Evolutionary conservation across 2,329 filamentous ascomycete genomes (phyloP), one percentile per base, ranked within the genome.

Genomic region (Alternaria solani): DNA sequence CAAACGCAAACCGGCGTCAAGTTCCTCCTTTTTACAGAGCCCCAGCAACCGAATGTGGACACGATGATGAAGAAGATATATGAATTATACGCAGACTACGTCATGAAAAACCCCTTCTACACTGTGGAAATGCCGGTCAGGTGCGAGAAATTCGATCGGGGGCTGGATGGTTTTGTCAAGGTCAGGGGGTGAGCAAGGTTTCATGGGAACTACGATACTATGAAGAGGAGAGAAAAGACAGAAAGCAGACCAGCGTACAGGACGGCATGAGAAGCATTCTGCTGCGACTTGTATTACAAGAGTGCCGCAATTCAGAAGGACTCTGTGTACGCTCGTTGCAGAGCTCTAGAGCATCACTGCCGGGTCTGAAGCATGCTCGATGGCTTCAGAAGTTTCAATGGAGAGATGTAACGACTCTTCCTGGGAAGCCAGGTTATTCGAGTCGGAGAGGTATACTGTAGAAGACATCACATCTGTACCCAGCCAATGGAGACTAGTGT

Each of bases 101-200:
- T 99, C 69, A 98, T 97, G 93, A 99, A 98, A 85, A 99, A 99
- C 79, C 95, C 95, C 1, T 99, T 99, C 76, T 98, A 98, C 81
- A 94, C 95, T 75, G 85, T 97, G 58, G 95, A 99, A 82, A 99
- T 98, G 94, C 95, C 95, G 7, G 88, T 99, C 55, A 86, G 95
- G 63, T 97, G 95, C 80, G 95, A 98, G 75, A 91, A 93, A 70
- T 99, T 97, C 82, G 95, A 99, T 78, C 86, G 94, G 70, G 92
- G 92, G 79, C 79, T 97, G 66, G 86, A 87, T 67, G 91, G 89
- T 38, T 96, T 94, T 80, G 88, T 97, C 72, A 88, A 92, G 75
- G 74, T 78, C 25, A 72, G 75, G 51, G 72, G 73, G 38, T 77
- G 71, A 75, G 32, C 28, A 39, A 46, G 11, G 14, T 12, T 20